phyloP scores from a whole-genome alignment of 306 rosid species.

The Lathyrus sativus region DNA sequence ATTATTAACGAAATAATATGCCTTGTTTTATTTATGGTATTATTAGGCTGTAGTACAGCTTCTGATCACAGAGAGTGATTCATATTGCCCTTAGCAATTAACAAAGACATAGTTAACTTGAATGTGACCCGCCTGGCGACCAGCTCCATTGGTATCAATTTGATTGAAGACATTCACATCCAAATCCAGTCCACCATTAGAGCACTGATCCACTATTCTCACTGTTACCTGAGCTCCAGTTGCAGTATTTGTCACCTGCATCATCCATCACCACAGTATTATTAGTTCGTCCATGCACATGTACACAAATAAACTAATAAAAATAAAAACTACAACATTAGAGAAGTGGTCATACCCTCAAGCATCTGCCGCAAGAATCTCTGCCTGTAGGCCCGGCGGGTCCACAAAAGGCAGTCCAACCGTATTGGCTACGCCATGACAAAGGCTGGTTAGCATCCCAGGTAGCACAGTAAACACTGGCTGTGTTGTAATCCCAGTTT shows the following conservation, averaged over 20 bases:
- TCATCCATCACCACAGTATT: background rate
- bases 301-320: too few relatives aligned
- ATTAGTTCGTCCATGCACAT: background rate
- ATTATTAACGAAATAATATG: too few relatives aligned
- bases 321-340: background rate
- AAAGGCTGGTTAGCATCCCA: background rate
- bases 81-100: conserved; percentile 30
- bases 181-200: conserved; percentile 59
- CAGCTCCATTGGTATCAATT: conserved; percentile 49
- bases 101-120: conserved; percentile 49
- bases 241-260: conserved; percentile 44
- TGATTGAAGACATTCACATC: conserved; percentile 47
- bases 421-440: conserved; percentile 1
- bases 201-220: conserved; percentile 65
- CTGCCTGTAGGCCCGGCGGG: background rate
- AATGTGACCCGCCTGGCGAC: conserved; percentile 42
- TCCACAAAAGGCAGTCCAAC: conserved; percentile 20
- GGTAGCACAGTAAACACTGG: background rate
- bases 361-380: conserved; percentile 6
- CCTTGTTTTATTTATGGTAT: background rate
- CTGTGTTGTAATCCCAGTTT: conserved; percentile 46
- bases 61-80: background rate
- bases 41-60: background rate
- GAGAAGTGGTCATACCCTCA: background rate
- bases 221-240: conserved; percentile 46